Evolutionary conservation across 2,329 filamentous ascomycete genomes (phyloP).

Genomic region (Paracoccidioides brasiliensis): DNA sequence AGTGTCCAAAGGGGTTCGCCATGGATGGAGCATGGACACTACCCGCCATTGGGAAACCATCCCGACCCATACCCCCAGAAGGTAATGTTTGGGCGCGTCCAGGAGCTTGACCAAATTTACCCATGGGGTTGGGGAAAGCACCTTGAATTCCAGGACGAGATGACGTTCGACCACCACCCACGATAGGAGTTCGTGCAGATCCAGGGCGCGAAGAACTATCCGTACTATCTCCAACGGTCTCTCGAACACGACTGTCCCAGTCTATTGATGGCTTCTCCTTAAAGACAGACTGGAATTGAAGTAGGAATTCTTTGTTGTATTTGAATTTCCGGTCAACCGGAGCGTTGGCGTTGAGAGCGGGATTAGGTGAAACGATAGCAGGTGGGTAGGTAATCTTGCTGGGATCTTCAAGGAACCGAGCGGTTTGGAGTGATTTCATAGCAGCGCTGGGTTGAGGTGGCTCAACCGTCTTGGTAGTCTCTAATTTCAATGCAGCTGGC

Average conservation of each 20-base stretch:
- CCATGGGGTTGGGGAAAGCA: constrained; percentile 48
- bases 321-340: constrained; percentile 72
- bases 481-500: constrained; percentile 77
- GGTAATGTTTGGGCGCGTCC: constrained; percentile 48
- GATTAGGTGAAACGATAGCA: constrained; percentile 79
- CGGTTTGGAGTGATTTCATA: constrained; percentile 82
- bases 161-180: constrained; percentile 37
- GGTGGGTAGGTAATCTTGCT: constrained; percentile 69
- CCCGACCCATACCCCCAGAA: constrained; percentile 61
- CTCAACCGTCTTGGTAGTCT: constrained; percentile 76
- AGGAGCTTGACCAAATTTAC: constrained; percentile 44
- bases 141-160: constrained; percentile 41
- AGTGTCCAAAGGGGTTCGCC: constrained; percentile 44
- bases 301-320: constrained; percentile 87
- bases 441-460: constrained; percentile 86
- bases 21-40: constrained; percentile 31
- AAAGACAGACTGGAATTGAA: constrained; percentile 93
- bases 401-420: constrained; percentile 72
- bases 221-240: constrained; percentile 65
- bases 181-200: constrained; percentile 18
- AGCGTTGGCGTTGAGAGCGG: constrained; percentile 64
- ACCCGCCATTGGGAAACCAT: constrained; percentile 54
- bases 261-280: constrained; percentile 92
- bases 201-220: constrained; percentile 45
- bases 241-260: constrained; percentile 80